Base-by-base conservation (phyloP, 805 yeast genomes). In the Vanderwaltozyma tropicalis region DNA sequence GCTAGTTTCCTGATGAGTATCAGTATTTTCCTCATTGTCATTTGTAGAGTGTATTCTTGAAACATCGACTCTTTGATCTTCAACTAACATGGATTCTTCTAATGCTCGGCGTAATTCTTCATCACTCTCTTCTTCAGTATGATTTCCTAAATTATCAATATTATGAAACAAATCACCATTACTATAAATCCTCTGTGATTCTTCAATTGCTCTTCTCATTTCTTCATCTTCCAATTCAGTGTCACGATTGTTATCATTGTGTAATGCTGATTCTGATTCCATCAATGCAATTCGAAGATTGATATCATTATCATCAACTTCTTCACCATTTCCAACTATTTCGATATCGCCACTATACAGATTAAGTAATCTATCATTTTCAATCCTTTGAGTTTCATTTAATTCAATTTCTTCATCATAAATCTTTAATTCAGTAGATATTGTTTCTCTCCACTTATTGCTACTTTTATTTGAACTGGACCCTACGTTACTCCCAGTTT, bases 251-350 rank as follows among this genome's bases (percentile, higher is more conserved):
- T 9, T 15, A 20, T 9, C 25, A 28, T 13, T 20, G 24, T 22
- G 28, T 8, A 27, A 21, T 3, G 34, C 40, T 13, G 29, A 38
- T 37, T 49, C 48, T 2, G 64, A 60, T 38, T 60, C 64, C 47
- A 59, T 41, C 20, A 60, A 33, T 2, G 64, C 64, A 33, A 60
- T 59, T 35, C 48, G 42, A 30, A 59, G 38, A 31, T 56, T 59
- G 9, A 55, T 32, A 20, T 59, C 58, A 16, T 60, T 62, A 21
- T 56, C 59, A 27, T 58, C 59, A 3, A 33, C 22, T 10, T 28
- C 34, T 2, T 28, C 31, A 15, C 22, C 18, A 19, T 16, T 17
- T 17, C 14, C 17, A 22, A 3, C 12, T 7, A 8, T 14, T 17
- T 28, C 31, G 5, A 55, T 29, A 38, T 52, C 57, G 19, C 62